Evolutionary conservation across 495 filamentous ascomycete species (phyloP).

Genomic region (Aspergillus steynii): DNA sequence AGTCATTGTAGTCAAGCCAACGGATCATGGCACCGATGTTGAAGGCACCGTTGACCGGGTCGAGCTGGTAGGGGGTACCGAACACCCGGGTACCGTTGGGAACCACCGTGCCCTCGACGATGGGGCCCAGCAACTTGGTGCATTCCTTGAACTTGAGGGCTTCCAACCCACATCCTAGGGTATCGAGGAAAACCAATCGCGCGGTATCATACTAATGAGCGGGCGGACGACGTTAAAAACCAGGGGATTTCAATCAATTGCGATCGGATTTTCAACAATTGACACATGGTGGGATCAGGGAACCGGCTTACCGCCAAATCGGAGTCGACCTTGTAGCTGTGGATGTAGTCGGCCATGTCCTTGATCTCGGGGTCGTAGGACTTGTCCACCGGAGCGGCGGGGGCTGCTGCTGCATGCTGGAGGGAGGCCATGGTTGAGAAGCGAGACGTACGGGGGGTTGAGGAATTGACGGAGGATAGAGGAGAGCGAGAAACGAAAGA

Average conservation of each 20-base stretch:
- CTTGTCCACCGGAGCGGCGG: slow-evolving; percentile 39
- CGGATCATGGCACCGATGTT: slow-evolving; percentile 98
- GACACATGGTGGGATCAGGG: not conserved
- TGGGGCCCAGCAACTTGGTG: slow-evolving; percentile 89
- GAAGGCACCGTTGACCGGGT: slow-evolving; percentile 94
- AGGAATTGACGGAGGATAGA: slow-evolving; percentile 17
- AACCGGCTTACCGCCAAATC: slow-evolving; percentile 79
- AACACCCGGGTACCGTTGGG: slow-evolving; percentile 91
- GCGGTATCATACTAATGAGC: slow-evolving; percentile 81
- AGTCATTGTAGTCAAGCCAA: slow-evolving; percentile 99
- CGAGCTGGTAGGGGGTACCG: slow-evolving; percentile 90
- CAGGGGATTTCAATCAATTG: too few species aligned
- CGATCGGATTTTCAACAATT: not conserved
- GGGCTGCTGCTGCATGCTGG: slow-evolving; percentile 42
- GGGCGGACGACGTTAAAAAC: not conserved
- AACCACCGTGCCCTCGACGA: slow-evolving; percentile 87
- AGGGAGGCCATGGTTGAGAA: slow-evolving; percentile 53
- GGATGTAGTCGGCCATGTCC: slow-evolving; percentile 92
- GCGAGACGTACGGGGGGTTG: slow-evolving; percentile 26
- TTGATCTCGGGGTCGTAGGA: slow-evolving; percentile 87
- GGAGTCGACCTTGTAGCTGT: slow-evolving; percentile 86
- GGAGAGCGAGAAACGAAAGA: slow-evolving; percentile 26
- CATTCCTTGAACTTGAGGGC: slow-evolving; percentile 95
- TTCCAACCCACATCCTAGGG: slow-evolving; percentile 93
- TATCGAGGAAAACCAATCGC: slow-evolving; percentile 88